phyloP scores from a whole-genome alignment of 768 basidiomycete species.

The Boletus pseudopeckii region DNA sequence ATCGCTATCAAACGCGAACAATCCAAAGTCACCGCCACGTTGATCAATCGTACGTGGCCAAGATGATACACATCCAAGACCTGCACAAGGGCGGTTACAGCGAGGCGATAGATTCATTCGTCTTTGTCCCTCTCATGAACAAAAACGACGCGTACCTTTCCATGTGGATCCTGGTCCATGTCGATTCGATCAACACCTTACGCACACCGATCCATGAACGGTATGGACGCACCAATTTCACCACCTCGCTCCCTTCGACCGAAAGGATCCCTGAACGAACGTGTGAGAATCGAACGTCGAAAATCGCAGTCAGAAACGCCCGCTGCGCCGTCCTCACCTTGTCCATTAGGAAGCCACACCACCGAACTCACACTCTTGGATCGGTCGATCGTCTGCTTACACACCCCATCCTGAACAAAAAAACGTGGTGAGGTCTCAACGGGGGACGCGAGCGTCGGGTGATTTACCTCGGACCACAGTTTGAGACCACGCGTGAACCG shows the following conservation, averaged over 20 bases:
- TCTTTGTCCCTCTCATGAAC: background rate
- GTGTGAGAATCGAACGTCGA: background rate
- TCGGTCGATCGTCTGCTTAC: slow-evolving; percentile 47
- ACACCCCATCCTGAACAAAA: slow-evolving; percentile 43
- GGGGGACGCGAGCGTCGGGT: background rate
- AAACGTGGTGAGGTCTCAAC: background rate
- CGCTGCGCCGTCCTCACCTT: slow-evolving; percentile 32
- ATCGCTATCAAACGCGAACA: slow-evolving; percentile 44
- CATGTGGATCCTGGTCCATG: slow-evolving; percentile 37
- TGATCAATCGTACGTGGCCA: slow-evolving; percentile 44
- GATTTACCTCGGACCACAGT: slow-evolving; percentile 46
- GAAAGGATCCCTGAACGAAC: slow-evolving; percentile 44
- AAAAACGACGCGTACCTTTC: slow-evolving; percentile 28
- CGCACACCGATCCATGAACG: background rate
- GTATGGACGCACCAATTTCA: slow-evolving; percentile 37
- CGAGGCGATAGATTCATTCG: too few relatives aligned
- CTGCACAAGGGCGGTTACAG: slow-evolving; percentile 8
- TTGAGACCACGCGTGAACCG: slow-evolving; percentile 48
- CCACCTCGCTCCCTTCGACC: slow-evolving; percentile 46
- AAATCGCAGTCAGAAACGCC: background rate
- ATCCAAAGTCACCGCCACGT: slow-evolving; percentile 48
- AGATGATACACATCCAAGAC: slow-evolving; percentile 41
- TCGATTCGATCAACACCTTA: background rate
- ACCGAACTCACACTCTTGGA: slow-evolving; percentile 42
- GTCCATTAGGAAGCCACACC: slow-evolving; percentile 47